These are phyloP conservation scores for Meyerozyma sp. DNA, from an alignment of 1,139 yeast species.

Conservation along the genomic window DNA sequence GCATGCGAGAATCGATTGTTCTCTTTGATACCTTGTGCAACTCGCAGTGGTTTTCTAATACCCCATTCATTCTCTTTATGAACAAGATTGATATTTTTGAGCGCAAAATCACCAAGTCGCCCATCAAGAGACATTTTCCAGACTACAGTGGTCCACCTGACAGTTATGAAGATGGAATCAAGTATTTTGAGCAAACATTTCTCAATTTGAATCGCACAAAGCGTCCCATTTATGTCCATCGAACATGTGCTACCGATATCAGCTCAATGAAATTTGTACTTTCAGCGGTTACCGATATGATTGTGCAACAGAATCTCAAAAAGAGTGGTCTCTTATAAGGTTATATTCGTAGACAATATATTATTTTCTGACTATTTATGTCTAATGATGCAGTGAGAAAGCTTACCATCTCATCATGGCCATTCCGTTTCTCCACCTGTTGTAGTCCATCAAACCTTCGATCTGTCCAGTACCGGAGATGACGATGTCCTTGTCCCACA, in stretches of 20 bases:
- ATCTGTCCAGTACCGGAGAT: conserved; percentile 80
- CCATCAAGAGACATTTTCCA: conserved; percentile 66
- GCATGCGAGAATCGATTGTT: conserved; percentile 87
- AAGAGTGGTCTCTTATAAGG: conserved; percentile 63
- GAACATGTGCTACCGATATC: conserved; percentile 96
- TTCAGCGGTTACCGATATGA: conserved; percentile 88
- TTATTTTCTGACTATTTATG: conserved; percentile 1
- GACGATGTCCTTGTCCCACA: conserved; percentile 84
- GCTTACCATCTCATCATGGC: conserved; percentile 71
- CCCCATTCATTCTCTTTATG: conserved; percentile 84
- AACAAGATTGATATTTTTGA: conserved; percentile 84
- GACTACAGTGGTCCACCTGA: conserved; percentile 60
- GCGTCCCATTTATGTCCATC: conserved; percentile 80
- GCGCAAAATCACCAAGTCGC: conserved; percentile 59
- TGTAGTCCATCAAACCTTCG: conserved; percentile 77
- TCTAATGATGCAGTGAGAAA: conserved; percentile 1
- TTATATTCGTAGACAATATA: not conserved
- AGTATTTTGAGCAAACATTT: conserved; percentile 63
- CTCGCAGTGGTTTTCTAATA: conserved; percentile 76
- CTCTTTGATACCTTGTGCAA: conserved; percentile 82
- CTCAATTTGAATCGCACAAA: conserved; percentile 56
- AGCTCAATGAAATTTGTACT: conserved; percentile 82
- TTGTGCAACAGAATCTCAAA: conserved; percentile 76
- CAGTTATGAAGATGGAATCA: conserved; percentile 60
- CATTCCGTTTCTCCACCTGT: conserved; percentile 83